Conservation (phyloP, 805 yeast species). For the Monosporozyma servazzii region DNA sequence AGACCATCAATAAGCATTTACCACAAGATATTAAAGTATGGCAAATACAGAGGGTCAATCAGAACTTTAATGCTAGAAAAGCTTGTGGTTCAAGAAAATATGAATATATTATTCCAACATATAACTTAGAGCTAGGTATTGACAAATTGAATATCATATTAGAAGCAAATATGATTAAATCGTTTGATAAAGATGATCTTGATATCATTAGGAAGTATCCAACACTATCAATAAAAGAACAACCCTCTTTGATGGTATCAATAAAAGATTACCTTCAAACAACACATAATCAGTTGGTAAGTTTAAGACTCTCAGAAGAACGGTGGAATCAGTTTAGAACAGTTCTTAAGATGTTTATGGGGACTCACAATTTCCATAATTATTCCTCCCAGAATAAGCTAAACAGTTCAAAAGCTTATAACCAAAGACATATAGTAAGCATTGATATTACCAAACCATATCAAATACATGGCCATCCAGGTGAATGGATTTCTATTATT, state of each 20-base stretch:
- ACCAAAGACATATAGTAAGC: slow-evolving; percentile 65
- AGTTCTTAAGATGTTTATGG: slow-evolving; percentile 56
- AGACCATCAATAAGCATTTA: slow-evolving; percentile 54
- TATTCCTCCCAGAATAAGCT: slow-evolving; percentile 57
- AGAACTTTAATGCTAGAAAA: slow-evolving; percentile 78
- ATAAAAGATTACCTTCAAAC: not conserved
- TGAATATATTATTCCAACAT: slow-evolving; percentile 82
- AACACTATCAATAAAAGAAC: not conserved
- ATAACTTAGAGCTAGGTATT: slow-evolving; percentile 23
- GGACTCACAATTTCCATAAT: slow-evolving; percentile 82
- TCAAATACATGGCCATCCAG: slow-evolving; percentile 37
- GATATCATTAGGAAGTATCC: not conserved
- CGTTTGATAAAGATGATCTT: not conserved
- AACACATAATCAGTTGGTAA: not conserved
- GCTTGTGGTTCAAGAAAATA: slow-evolving; percentile 82
- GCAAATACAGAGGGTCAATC: slow-evolving; percentile 78
- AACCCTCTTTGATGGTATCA: not conserved
- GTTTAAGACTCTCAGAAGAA: not conserved
- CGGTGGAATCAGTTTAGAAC: not conserved
- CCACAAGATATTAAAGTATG: slow-evolving; percentile 79
- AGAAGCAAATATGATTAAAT: not conserved
- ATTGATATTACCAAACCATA: slow-evolving; percentile 70
- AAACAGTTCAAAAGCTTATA: slow-evolving; percentile 55
- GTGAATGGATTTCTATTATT: slow-evolving; percentile 74
- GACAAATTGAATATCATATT: not conserved